Conservation (phyloP, 129 eudicot species). For the Flaveria brownii region DNA sequence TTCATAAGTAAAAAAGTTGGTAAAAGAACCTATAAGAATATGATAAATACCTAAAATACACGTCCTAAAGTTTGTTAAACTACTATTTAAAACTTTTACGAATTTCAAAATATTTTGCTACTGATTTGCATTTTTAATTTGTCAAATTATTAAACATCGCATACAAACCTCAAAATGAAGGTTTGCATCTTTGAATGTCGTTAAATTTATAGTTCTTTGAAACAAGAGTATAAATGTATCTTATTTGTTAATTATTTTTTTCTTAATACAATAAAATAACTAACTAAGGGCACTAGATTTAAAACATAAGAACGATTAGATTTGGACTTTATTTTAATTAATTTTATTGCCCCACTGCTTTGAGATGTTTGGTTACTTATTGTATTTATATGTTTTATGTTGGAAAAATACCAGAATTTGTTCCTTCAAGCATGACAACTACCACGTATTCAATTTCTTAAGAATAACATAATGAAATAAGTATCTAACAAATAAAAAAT, state of each 20-base stretch:
- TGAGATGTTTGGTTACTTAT: background rate
- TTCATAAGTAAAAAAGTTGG: too few species aligned
- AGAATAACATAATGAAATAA: background rate
- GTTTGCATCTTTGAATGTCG: background rate
- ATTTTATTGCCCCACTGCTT: background rate
- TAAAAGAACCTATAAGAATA: background rate
- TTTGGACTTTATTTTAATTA: background rate
- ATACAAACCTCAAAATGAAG: constrained; percentile 15
- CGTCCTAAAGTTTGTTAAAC: background rate
- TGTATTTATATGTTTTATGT: constrained; percentile 5
- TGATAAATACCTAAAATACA: background rate
- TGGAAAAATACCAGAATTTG: constrained; percentile 10
- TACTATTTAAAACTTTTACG: background rate
- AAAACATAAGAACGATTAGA: background rate
- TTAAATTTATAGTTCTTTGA: background rate
- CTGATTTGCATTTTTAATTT: background rate
- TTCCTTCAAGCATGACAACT: constrained; percentile 14
- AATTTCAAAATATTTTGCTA: background rate
- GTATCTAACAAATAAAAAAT: constrained; percentile 7
- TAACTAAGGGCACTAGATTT: constrained; percentile 25
- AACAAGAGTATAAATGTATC: background rate
- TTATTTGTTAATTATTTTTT: background rate
- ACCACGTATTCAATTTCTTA: constrained; percentile 5
- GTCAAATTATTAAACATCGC: background rate
- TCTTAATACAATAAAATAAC: background rate